A percentile compares a stretch with the other conserved stretches of the same genome.
Conservation (phyloP, 352 stramenopile species). For the Globisporangium mamillatum region DNA sequence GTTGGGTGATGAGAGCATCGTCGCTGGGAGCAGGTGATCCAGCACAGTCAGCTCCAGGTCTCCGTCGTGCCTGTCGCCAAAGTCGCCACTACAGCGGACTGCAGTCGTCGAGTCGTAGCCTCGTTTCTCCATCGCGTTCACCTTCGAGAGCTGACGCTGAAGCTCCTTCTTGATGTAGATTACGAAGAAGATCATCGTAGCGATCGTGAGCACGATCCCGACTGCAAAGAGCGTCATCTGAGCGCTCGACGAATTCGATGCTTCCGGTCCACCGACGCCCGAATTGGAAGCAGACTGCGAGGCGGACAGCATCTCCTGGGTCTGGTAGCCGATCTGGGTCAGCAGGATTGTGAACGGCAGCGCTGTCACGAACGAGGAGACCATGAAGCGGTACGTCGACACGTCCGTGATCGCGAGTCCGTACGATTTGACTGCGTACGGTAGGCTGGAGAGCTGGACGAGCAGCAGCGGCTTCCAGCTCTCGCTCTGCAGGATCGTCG, state of each 20-base stretch:
- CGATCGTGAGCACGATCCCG: constrained; percentile 34
- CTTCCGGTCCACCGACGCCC: constrained; percentile 17
- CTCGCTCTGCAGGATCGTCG: constrained; percentile 48
- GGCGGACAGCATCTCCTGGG: constrained; percentile 37
- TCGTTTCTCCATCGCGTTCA: constrained; percentile 21
- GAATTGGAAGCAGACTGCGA: constrained; percentile 14
- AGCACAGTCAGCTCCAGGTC: background rate
- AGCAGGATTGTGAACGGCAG: constrained; percentile 57
- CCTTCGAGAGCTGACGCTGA: constrained; percentile 33
- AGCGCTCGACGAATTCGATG: constrained; percentile 13
- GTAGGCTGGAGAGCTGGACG: constrained; percentile 69
- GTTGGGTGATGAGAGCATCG: background rate
- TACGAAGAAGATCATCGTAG: constrained; percentile 48
- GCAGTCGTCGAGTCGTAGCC: constrained; percentile 1
- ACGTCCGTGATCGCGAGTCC: constrained; percentile 67
- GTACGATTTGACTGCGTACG: constrained; percentile 75
- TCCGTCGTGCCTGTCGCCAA: background rate
- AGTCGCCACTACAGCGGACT: background rate
- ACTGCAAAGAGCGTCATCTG: constrained; percentile 29
- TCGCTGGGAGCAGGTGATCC: constrained; percentile 5
- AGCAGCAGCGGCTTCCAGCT: constrained; percentile 74
- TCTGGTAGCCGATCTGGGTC: constrained; percentile 62
- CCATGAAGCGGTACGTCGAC: constrained; percentile 43
- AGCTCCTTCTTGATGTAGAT: constrained; percentile 50
- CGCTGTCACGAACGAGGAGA: constrained; percentile 54